Conservation (phyloP, 768 basidiomycete species). For the Gymnopilus junonius region DNA sequence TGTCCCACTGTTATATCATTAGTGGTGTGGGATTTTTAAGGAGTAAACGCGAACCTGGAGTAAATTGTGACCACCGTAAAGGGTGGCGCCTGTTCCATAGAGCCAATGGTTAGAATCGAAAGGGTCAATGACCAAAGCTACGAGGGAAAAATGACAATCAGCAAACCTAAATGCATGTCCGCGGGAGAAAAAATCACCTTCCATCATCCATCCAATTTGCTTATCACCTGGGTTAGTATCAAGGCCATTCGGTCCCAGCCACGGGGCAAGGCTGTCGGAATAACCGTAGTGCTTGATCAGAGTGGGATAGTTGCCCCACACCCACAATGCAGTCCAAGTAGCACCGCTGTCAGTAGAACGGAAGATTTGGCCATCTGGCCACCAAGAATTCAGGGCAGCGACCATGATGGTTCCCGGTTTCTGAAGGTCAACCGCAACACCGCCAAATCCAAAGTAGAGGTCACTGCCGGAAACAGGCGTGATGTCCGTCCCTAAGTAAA, state of each 20-base stretch:
- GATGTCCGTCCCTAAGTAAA: slow-evolving; percentile 54
- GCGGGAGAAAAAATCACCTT: slow-evolving; percentile 39
- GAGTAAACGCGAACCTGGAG: slow-evolving; percentile 31
- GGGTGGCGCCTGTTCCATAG: slow-evolving; percentile 71
- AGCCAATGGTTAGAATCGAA: slow-evolving; percentile 74
- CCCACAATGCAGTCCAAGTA: slow-evolving; percentile 65
- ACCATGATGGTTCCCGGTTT: slow-evolving; percentile 71
- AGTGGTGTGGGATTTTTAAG: background rate
- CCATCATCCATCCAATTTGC: slow-evolving; percentile 78
- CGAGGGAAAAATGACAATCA: background rate
- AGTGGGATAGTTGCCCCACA: slow-evolving; percentile 50
- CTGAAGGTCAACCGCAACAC: slow-evolving; percentile 62
- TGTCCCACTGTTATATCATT: slow-evolving; percentile 52
- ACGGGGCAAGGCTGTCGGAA: slow-evolving; percentile 59
- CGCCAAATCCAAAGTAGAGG: slow-evolving; percentile 67
- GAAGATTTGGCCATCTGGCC: slow-evolving; percentile 70
- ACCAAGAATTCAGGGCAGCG: slow-evolving; percentile 67
- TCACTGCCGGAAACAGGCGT: slow-evolving; percentile 64
- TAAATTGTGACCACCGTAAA: slow-evolving; percentile 63
- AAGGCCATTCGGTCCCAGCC: slow-evolving; percentile 56
- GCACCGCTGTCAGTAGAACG: slow-evolving; percentile 60
- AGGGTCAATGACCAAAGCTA: slow-evolving; percentile 62
- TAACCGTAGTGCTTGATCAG: slow-evolving; percentile 58
- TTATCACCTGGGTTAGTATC: slow-evolving; percentile 46
- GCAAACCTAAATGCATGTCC: background rate